phyloP scores from a whole-genome alignment of 2,329 filamentous ascomycete genomes.

The Dendryphion nanum region DNA sequence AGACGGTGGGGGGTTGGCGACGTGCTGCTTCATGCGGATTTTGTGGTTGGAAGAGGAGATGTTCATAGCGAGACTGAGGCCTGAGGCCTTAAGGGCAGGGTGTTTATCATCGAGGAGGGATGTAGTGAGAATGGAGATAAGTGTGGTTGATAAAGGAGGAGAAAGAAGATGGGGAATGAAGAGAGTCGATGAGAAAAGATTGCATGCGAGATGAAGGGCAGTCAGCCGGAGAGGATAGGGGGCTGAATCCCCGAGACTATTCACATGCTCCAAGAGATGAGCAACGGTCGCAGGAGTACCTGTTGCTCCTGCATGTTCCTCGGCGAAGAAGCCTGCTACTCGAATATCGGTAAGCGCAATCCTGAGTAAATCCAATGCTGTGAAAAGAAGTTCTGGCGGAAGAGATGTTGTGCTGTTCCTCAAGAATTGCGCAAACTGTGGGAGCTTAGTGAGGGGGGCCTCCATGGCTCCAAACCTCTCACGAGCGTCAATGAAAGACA shows the following conservation, averaged over 20 bases:
- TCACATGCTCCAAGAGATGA: conserved; percentile 55
- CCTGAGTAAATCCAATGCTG: conserved; percentile 81
- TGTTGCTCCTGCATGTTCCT: conserved; percentile 61
- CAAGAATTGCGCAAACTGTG: conserved; percentile 62
- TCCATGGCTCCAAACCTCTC: conserved; percentile 59
- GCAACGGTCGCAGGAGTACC: conserved; percentile 53
- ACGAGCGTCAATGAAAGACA: conserved; percentile 68
- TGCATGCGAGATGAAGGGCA: conserved; percentile 78
- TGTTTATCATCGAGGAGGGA: conserved; percentile 77
- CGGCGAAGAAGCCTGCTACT: conserved; percentile 77
- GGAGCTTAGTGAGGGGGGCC: conserved; percentile 69
- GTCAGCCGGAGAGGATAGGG: conserved; percentile 84
- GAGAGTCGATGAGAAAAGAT: conserved; percentile 74
- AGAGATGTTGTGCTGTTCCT: conserved; percentile 55
- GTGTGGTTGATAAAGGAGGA: conserved; percentile 48
- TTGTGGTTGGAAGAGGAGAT: conserved; percentile 69
- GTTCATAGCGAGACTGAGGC: conserved; percentile 82
- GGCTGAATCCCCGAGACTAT: conserved; percentile 51
- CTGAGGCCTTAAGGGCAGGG: conserved; percentile 73
- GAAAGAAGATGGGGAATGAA: conserved; percentile 65
- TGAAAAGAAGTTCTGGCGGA: conserved; percentile 68
- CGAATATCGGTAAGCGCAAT: conserved; percentile 74
- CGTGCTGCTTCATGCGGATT: conserved; percentile 56
- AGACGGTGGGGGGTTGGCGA: conserved; percentile 13
- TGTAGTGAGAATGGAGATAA: conserved; percentile 69